Percentiles rank a stretch among this genome's conserved stretches.
These are phyloP conservation scores for Naganishia vishniacii DNA, from an alignment of 768 basidiomycete species.

Conservation along the genomic window DNA sequence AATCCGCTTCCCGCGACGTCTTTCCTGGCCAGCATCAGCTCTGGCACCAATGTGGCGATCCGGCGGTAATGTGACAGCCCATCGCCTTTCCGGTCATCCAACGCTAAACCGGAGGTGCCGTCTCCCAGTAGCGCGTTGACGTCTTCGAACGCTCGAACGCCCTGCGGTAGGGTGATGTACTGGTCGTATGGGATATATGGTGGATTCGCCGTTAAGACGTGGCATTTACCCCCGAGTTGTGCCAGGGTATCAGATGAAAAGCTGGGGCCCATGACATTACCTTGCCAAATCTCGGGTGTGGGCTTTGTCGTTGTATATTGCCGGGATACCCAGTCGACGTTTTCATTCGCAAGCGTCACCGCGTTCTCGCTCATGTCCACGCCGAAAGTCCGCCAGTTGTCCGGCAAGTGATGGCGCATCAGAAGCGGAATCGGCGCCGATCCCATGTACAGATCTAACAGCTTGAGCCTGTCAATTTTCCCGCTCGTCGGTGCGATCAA, in stretches of 20 bases:
- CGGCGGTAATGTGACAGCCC: conserved; percentile 68
- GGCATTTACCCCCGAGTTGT: conserved; percentile 22
- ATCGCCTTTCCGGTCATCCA: conserved; percentile 29
- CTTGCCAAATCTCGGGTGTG: conserved; percentile 5
- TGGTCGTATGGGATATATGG: conserved; percentile 67
- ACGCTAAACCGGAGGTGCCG: conserved; percentile 46
- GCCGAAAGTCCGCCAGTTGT: conserved; percentile 5
- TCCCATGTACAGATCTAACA: conserved; percentile 90
- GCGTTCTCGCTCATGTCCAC: conserved; percentile 2
- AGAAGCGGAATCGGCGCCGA: conserved; percentile 85
- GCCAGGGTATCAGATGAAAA: conserved; percentile 39
- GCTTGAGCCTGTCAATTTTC: conserved; percentile 36
- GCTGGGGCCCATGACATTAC: conserved; percentile 51
- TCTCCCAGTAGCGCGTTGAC: conserved; percentile 74
- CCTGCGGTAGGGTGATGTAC: conserved; percentile 60
- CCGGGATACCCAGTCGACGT: conserved; percentile 19
- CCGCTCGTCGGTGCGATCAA: conserved; percentile 53
- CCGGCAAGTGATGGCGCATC: conserved; percentile 55
- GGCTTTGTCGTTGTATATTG: background rate
- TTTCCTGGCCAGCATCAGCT: conserved; percentile 51
- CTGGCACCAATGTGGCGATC: conserved; percentile 61
- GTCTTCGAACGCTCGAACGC: conserved; percentile 76
- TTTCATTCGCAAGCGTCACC: conserved; percentile 30
- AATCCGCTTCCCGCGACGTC: conserved; percentile 18
- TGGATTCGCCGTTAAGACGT: conserved; percentile 42